Percentiles rank a stretch among this genome's conserved stretches.
Conservation (phyloP, 75 land plant genomes). For the Cupressus sempervirens region DNA sequence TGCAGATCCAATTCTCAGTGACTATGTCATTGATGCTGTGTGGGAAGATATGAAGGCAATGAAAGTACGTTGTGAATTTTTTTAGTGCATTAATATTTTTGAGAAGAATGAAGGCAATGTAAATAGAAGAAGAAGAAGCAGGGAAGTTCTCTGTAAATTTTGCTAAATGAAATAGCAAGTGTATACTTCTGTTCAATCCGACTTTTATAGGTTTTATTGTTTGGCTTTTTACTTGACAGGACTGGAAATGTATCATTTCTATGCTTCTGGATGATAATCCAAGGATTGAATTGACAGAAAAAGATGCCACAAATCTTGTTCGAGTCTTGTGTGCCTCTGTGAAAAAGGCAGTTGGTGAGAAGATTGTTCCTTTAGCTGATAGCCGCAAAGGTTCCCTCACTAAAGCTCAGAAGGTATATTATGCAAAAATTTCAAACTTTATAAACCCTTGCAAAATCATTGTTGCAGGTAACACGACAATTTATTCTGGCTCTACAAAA, state of each 20-base stretch:
- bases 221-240: conserved; percentile 42
- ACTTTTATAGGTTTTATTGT: not conserved
- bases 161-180: not conserved
- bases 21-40: conserved; percentile 94
- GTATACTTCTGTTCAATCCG: not conserved
- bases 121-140: not conserved
- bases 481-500: not conserved
- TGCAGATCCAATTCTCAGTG: conserved; percentile 74
- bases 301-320: conserved; percentile 76
- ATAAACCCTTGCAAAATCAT: not conserved
- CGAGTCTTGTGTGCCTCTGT: conserved; percentile 77
- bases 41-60: conserved; percentile 96
- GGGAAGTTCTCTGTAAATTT: not conserved
- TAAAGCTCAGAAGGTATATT: conserved; percentile 82
- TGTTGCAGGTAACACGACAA: not conserved
- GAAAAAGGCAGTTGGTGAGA: conserved; percentile 91
- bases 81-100: not conserved
- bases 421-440: not conserved
- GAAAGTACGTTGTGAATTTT: conserved; percentile 49
- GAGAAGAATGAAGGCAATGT: too few species aligned
- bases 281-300: conserved; percentile 68
- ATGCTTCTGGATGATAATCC: conserved; percentile 88
- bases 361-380: conserved; percentile 82
- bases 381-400: conserved; percentile 57
- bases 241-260: conserved; percentile 93